Evolutionary conservation across 73 alveolate genomes (phyloP).

Genomic region (Paramecium bursaria): DNA sequence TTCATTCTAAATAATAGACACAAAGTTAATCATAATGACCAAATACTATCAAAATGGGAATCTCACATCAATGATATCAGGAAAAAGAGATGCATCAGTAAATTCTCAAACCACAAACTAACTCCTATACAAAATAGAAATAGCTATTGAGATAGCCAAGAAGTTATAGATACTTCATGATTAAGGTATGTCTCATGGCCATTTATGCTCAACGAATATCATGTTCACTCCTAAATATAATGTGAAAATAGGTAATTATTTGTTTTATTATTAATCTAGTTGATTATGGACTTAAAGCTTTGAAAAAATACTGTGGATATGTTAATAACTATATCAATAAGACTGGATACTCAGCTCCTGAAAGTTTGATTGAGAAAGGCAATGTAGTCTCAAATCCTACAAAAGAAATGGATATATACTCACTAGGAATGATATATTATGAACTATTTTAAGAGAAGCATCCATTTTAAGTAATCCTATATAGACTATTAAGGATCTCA

Average conservation of each 20-base stretch:
- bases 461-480: constrained; percentile 20
- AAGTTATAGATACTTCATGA: constrained; percentile 7
- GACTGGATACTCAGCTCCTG: constrained; percentile 51
- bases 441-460: constrained; percentile 23
- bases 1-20: not conserved
- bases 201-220: constrained; percentile 8
- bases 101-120: not conserved
- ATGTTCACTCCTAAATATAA: not conserved
- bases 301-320: constrained; percentile 30
- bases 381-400: constrained; percentile 42
- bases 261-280: too few species aligned
- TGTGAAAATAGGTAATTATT: constrained; percentile 30
- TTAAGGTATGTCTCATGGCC: constrained; percentile 38
- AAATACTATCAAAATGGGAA: not conserved
- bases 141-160: constrained; percentile 19
- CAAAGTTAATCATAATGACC: not conserved
- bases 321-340: constrained; percentile 44
- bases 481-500: not conserved
- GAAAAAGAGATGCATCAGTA: not conserved
- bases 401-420: constrained; percentile 24
- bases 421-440: constrained; percentile 48
- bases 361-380: constrained; percentile 38
- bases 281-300: constrained; percentile 49
- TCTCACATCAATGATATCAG: not conserved
- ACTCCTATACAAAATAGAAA: not conserved